These are phyloP conservation scores for Colletotrichum trifolii DNA, from an alignment of 2,329 filamentous ascomycete genomes.

Conservation along the genomic window DNA sequence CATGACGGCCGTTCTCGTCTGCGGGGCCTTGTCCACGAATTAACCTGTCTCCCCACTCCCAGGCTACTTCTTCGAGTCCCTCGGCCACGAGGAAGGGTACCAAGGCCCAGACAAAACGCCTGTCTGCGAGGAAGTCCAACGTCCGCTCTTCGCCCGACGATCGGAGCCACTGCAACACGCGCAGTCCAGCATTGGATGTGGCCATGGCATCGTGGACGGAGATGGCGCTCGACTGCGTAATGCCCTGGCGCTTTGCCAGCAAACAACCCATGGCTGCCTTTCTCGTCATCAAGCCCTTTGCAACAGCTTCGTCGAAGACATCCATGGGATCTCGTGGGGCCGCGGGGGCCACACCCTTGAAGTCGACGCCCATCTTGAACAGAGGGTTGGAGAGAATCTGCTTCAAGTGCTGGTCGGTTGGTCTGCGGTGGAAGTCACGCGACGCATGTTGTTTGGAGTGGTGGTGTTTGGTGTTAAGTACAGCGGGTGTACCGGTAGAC, in stretches of 20 bases:
- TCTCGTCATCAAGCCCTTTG: conserved; percentile 66
- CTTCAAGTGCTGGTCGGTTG: conserved; percentile 63
- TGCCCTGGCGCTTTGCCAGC: conserved; percentile 56
- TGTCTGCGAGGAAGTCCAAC: conserved; percentile 57
- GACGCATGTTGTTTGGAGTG: conserved; percentile 18
- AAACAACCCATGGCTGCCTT: conserved; percentile 66
- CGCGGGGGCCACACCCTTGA: conserved; percentile 16
- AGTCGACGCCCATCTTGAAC: conserved; percentile 54
- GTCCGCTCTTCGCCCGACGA: conserved; percentile 59
- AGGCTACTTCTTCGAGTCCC: conserved; percentile 60
- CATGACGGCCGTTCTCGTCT: conserved; percentile 16
- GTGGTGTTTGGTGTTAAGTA: too few relatives aligned
- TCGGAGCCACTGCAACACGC: conserved; percentile 65
- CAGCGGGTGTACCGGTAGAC: conserved; percentile 22
- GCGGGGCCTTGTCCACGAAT: conserved; percentile 38
- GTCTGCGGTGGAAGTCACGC: conserved; percentile 43
- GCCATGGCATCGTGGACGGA: conserved; percentile 49
- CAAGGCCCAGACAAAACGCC: conserved; percentile 52
- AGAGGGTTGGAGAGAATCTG: conserved; percentile 68
- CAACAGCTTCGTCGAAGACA: conserved; percentile 66
- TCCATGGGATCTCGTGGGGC: conserved; percentile 58
- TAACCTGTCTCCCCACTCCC: conserved; percentile 57
- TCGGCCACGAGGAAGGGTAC: conserved; percentile 64
- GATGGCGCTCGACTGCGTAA: conserved; percentile 47
- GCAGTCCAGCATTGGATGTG: conserved; percentile 56